Base-by-base conservation (phyloP, 2,329 filamentous ascomycete genomes). In the Tolypocladium nubicola region DNA sequence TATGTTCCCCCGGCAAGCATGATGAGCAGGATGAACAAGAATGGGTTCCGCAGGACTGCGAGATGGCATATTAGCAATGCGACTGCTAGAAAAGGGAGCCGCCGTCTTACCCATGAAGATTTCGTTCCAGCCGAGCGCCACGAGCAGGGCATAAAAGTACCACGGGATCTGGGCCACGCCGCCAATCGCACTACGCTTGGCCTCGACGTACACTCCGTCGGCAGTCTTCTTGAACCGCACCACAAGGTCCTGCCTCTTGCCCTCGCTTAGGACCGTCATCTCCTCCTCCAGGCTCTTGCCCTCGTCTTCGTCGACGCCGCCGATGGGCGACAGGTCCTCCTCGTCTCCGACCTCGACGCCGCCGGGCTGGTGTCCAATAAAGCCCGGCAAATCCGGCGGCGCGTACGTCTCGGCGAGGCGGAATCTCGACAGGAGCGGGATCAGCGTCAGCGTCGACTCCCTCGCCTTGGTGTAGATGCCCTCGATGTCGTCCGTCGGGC, bases 101-200 rank as follows among this genome's bases (percentile, higher is more conserved):
- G 0, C 35, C 3, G 14, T 10, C 88, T 80, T 80, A 96, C 92
- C 90, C 67, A 92, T 89, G 63, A 96, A 78, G 61, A 99, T 92
- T 74, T 99, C 94, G 73, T 99, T 99, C 94, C 94, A 99, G n/a
- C 94, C 94, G 53, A 99, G 79, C 26, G 90, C 89, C 62, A 99
- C 76, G 57, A 99, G 79, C 57, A 97, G 72, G 47, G 85, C 90
- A 66, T 97, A 99, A 73, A 99, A 97, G 74, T 97, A 97, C 60
- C 96, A 75, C 7, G 94, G 94, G 54, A 99, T 86, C 72, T 97
- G 92, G 5, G 92, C 89, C 65, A 99, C 89, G 58, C 93, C 92
- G 56, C 94, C 94, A 69, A 99, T 95, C 47, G 94, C 94, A 69
- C 93, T 92, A 58, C 94, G 85, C 80, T 99, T 99, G 54, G 94